A percentile compares a stretch with the other conserved stretches of the same genome.
phyloP scores from a whole-genome alignment of 1,284 basidiomycete genomes.

The Termitomyces sp. region DNA sequence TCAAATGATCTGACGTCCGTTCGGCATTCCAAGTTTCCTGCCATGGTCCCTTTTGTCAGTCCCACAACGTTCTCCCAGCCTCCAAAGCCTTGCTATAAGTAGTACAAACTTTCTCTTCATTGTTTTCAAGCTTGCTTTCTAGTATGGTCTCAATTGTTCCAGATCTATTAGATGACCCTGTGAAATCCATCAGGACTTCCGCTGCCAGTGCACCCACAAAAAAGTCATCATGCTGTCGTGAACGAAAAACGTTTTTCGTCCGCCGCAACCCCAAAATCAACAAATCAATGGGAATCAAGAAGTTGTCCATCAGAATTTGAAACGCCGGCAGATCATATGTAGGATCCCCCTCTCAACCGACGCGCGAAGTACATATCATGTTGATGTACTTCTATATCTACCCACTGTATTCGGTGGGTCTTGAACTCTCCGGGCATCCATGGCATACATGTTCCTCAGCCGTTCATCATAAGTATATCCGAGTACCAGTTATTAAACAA shows the following conservation, averaged over 20 bases:
- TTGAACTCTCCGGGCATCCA: too few species aligned
- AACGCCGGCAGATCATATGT: neutral
- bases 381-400: too few species aligned
- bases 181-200: neutral
- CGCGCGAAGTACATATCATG: too few species aligned
- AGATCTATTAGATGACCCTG: neutral
- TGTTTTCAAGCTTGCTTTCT: neutral
- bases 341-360: too few species aligned
- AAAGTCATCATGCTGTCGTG: neutral
- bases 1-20: conserved; percentile 12
- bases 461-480: too few species aligned
- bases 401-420: too few species aligned
- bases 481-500: neutral
- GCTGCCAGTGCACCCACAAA: conserved; percentile 2
- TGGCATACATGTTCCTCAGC: too few species aligned
- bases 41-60: neutral
- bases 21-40: neutral
- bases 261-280: neutral
- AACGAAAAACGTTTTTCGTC: conserved; percentile 5
- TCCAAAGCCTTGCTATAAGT: too few species aligned
- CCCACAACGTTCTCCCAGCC: too few species aligned
- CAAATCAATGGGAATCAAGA: neutral
- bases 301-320: neutral
- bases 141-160: neutral
- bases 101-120: neutral